Evolutionary conservation across 139 green algal genomes (phyloP), one percentile per base, ranked within the genome.

Genomic region (Eudorina sp.): DNA sequence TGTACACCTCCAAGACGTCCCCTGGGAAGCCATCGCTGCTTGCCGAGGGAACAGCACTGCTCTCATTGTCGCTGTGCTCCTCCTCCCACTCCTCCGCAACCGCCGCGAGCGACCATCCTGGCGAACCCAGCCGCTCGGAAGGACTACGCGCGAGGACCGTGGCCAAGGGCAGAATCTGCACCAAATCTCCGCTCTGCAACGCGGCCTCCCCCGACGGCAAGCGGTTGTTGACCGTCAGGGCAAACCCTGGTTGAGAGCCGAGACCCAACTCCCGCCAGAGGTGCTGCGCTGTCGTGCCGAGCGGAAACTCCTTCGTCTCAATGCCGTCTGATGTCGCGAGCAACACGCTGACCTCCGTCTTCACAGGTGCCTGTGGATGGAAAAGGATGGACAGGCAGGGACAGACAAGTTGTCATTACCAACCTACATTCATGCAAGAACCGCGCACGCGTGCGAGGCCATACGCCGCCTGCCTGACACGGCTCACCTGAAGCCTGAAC

Each of bases 261-360:
- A 89, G 55, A 5, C 82, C 74, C 48, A 91, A 74, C 51, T 89
- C 75, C 21, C 38, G 41, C 62, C 72, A 77, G 36, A 91, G 82
- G 43, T 89, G 88, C 25, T 66, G 21, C 2, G 82, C 88, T 2
- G 88, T 77, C 31, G 73, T 83, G 62, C 69, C 75, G n/a, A 86
- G 62, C 11, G 88, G 73, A n/a, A 88, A 83, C 23, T 89, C 72
- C 46, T 75, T 82, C 34, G 83, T 83, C 34, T 89, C 82, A 7
- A 91, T 83, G 41, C 84, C 75, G 64, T 92, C 86, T 25, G 25
- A 81, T 23, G 82, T 91, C 31, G 89, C 81, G 14, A 91, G 88
- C 82, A 91, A 25, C 21, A 91, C 88, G 53, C 53, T 74, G 36
- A 91, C 83, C 51, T 68, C 48, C 31, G 58, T 76, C 60, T 85